A percentile compares a stretch with the other conserved stretches of the same genome.
These are phyloP conservation scores for Talaromyces adpressus DNA, from an alignment of 495 filamentous ascomycete species.

Conservation along the genomic window DNA sequence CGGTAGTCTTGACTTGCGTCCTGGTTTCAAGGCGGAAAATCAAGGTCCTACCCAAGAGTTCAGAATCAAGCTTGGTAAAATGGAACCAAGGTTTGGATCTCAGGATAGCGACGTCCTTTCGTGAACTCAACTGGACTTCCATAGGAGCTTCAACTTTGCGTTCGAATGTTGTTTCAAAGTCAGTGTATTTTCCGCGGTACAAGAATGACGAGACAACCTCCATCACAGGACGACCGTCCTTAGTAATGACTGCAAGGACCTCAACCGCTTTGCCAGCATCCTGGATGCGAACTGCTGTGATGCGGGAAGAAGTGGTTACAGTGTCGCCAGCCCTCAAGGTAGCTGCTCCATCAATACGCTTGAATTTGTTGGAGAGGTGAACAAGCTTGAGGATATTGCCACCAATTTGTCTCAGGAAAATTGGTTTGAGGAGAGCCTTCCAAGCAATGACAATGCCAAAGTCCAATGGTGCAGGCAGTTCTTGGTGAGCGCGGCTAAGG, in stretches of 20 bases:
- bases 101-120: slow-evolving; percentile 87
- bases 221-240: slow-evolving; percentile 83
- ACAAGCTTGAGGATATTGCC: slow-evolving; percentile 92
- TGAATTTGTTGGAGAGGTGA: slow-evolving; percentile 92
- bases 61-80: slow-evolving; percentile 66
- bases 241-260: slow-evolving; percentile 87
- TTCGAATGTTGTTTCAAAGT: slow-evolving; percentile 97
- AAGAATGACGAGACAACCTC: slow-evolving; percentile 96
- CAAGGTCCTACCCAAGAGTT: slow-evolving; percentile 81
- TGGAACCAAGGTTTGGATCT: slow-evolving; percentile 96
- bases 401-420: slow-evolving; percentile 89
- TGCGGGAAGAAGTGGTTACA: slow-evolving; percentile 83
- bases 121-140: slow-evolving; percentile 77
- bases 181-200: slow-evolving; percentile 84
- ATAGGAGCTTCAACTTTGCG: slow-evolving; percentile 92
- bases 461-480: slow-evolving; percentile 94
- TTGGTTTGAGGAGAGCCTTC: slow-evolving; percentile 97
- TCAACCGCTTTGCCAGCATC: slow-evolving; percentile 99
- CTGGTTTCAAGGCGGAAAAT: slow-evolving; percentile 86
- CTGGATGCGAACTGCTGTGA: slow-evolving; percentile 96
- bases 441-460: slow-evolving; percentile 97
- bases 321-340: slow-evolving; percentile 90
- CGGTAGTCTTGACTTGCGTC: slow-evolving; percentile 53
- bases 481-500: slow-evolving; percentile 88
- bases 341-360: slow-evolving; percentile 91